Conservation (phyloP, 345 rosid species). For the Leavenworthia alabamica region DNA sequence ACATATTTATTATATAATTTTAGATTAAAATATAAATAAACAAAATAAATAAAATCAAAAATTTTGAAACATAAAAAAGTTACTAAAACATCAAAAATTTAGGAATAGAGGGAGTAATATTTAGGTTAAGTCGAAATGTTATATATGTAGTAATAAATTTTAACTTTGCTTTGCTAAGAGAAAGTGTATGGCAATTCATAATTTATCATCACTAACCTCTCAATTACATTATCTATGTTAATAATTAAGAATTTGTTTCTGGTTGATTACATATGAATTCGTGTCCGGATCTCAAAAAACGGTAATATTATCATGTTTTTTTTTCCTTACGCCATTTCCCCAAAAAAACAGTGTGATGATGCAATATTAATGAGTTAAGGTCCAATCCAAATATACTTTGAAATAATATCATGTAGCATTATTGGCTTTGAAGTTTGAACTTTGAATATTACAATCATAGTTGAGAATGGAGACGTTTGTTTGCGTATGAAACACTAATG, state of each 20-base stretch:
- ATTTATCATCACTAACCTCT: neutral
- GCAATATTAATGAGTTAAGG: neutral
- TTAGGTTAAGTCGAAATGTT: too few species aligned
- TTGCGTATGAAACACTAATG: slow-evolving; percentile 32
- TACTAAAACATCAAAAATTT: too few species aligned
- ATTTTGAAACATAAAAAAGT: too few species aligned
- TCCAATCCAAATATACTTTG: neutral
- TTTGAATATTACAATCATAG: slow-evolving; percentile 23
- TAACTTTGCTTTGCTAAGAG: neutral
- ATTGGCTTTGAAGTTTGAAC: slow-evolving; percentile 9
- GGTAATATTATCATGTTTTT: neutral
- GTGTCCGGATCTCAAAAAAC: neutral
- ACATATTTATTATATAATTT: too few species aligned
- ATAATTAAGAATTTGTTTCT: neutral
- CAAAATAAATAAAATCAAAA: too few species aligned
- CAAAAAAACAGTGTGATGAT: slow-evolving; percentile 1
- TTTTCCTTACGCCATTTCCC: neutral
- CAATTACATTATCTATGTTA: neutral
- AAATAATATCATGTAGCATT: neutral
- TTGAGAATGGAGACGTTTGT: slow-evolving; percentile 10
- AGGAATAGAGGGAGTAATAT: too few species aligned
- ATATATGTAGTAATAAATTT: neutral
- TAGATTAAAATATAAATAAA: too few species aligned
- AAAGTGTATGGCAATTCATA: slow-evolving; percentile 1
- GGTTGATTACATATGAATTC: neutral